Evolutionary conservation across 2,329 filamentous ascomycete species (phyloP), one percentile per base, ranked within the genome.

Genomic region (Beauveria sp.): DNA sequence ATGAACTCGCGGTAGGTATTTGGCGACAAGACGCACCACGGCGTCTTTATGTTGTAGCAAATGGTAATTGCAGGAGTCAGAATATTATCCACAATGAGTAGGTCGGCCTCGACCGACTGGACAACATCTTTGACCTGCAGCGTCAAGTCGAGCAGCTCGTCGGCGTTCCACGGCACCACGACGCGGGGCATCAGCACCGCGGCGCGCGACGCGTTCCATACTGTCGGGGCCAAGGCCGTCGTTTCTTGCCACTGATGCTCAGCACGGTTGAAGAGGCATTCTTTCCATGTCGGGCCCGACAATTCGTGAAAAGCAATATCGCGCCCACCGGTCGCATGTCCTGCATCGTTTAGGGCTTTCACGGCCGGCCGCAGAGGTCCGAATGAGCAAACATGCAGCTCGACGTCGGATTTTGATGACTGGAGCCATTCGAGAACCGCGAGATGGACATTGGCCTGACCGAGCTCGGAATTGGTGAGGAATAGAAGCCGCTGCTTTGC

Each of bases 361-460:
- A 53, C 56, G 3, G 49, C 26, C 1, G 22, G 10, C 7, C 6
- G 20, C 28, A 66, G 55, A 0, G 58, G 26, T 3, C 20, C 14
- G 31, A 65, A 66, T 12, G 64, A 65, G 3, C 48, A 49, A 2
- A 65, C 42, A 42, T 68, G 68, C 1, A 66, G n/a, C 7, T 66
- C 62, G 20, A 68, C 42, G 5, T 64, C 31, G 0, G 61, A 40
- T 5, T 48, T 40, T 1, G 48, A 16, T 24, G 61, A 51, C 28
- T 65, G 60, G 12, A 70, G 64, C 40, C 65, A 64, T 18, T 67
- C 59, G 20, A 58, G 60, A 12, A 61, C 60, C 20, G 67, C 68
- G 1, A 70, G 63, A 58, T 66, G 65, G 5, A 70, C 64, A 43
- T 69, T 69, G 45, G 67, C 65, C 51, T 70, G 68, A 2, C 67